Base-by-base conservation (phyloP, 768 basidiomycete genomes). In the Tylopilus sp. region DNA sequence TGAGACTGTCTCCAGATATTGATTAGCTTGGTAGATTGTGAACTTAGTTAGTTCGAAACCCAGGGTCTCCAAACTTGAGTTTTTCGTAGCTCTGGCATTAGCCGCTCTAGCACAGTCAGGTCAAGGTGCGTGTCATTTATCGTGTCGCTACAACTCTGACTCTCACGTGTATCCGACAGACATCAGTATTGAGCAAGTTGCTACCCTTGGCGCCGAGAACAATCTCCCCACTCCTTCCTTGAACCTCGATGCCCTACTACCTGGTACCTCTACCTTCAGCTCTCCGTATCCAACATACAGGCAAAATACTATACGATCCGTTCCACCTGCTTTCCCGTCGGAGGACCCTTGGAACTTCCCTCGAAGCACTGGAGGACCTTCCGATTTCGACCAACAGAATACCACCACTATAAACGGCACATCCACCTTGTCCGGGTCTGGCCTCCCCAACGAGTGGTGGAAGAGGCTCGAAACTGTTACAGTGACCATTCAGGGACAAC, bases 41-140 rank as follows among this genome's bases (percentile, higher is more conserved):
- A 92, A 88, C 68, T 75, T 95, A 20, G 91, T 93, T 47, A 90
- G 88, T 69, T 85, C 86, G 30, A 79, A 79, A 52, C 78, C 88
- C 40, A 78, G 85, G 45, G 87, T 98, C 33, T 90, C 91, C 8
- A 90, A 83, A 58, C 81, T 86, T 50, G 94, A 98, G 64, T 95
- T 95, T 74, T 95, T 89, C 66, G 89, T 95, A 11, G 90, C 92
- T 10, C 70, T 98, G 22, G 91, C 90, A 11, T 76, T 98, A 13
- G 91, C 90, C 40, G 90, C 91, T 2, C 73, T 95, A 4, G 91
- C 90, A 6, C 94, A 98, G 69, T 73, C 81, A 6, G 85, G 83
- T 4, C 84, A 85, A 79, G 90, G 90, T 88, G 50, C 22, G 70
- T 59, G 6, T 13, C 33, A 26, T 25, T 9, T 53, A 26, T 58